phyloP scores from a whole-genome alignment of 2,329 filamentous ascomycete genomes.

The Fusarium sp. region DNA sequence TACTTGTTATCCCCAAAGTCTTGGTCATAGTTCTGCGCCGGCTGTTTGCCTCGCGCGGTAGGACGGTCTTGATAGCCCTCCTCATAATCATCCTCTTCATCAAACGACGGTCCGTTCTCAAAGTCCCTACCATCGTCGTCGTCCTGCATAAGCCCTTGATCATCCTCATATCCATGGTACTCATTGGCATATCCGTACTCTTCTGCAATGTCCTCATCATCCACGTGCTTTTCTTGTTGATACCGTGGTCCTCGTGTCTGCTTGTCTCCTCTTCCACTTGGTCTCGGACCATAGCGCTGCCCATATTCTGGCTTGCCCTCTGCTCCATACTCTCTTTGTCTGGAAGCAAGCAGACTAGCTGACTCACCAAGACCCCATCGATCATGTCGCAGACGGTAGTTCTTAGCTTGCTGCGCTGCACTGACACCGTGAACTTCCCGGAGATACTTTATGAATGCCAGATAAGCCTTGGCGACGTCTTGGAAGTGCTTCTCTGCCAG shows the following conservation, averaged over 20 bases:
- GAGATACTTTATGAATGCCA: neutral
- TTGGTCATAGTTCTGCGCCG: neutral
- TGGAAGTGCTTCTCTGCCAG: neutral
- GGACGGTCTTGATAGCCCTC: neutral
- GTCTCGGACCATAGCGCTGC: neutral
- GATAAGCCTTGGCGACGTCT: neutral
- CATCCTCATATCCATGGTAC: fast-evolving
- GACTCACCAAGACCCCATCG: neutral
- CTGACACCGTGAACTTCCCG: neutral
- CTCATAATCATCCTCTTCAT: neutral
- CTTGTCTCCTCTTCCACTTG: neutral
- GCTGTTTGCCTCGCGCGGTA: neutral
- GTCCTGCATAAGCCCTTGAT: fast-evolving
- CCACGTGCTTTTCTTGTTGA: neutral
- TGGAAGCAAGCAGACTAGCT: fast-evolving
- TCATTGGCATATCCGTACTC: neutral
- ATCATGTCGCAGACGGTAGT: neutral
- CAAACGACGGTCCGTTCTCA: neutral
- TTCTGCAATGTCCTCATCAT: neutral
- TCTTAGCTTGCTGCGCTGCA: neutral
- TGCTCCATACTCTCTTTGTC: fast-evolving
- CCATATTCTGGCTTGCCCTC: neutral
- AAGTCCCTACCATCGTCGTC: neutral
- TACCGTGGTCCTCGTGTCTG: fast-evolving
- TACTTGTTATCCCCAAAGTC: neutral